Conservation (phyloP, 2,329 filamentous ascomycete genomes). For the Diaporthe citriasiana region DNA sequence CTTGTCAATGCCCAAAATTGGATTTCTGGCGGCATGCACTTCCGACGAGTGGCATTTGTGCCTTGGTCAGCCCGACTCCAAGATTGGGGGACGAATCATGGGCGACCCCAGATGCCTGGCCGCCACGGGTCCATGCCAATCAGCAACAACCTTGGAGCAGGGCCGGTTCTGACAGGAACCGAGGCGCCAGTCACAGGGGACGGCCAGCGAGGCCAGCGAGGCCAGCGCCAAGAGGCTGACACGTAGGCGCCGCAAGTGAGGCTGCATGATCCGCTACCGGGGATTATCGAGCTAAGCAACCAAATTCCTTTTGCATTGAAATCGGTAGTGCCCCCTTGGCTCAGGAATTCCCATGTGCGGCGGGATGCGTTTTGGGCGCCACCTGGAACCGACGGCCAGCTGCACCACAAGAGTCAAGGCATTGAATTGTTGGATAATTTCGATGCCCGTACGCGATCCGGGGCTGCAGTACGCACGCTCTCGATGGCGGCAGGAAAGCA, state of each 20-base stretch:
- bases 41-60: not conserved
- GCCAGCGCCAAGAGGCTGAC: slow-evolving; percentile 23
- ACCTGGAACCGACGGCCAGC: not conserved
- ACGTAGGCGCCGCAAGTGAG: slow-evolving; percentile 20
- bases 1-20: slow-evolving; percentile 17
- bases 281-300: slow-evolving; percentile 20
- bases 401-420: slow-evolving; percentile 13
- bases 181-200: slow-evolving; percentile 12
- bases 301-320: slow-evolving; percentile 11
- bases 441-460: not conserved
- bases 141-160: slow-evolving; percentile 28
- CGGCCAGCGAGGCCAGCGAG: slow-evolving; percentile 14
- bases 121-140: slow-evolving; percentile 23
- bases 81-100: not conserved
- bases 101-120: not conserved
- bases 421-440: slow-evolving; percentile 8
- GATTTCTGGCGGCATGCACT: slow-evolving; percentile 10
- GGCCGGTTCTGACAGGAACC: slow-evolving; percentile 3
- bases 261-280: slow-evolving; percentile 28
- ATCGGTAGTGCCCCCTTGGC: slow-evolving; percentile 18
- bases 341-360: slow-evolving; percentile 33
- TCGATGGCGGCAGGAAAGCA: slow-evolving; percentile 17
- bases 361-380: slow-evolving; percentile 15
- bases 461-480: slow-evolving; percentile 8
- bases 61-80: not conserved